Percentiles rank a stretch among this genome's conserved stretches.
Conservation (phyloP, 371 early-diverging fungal genomes). For the Entomophthora muscae region DNA sequence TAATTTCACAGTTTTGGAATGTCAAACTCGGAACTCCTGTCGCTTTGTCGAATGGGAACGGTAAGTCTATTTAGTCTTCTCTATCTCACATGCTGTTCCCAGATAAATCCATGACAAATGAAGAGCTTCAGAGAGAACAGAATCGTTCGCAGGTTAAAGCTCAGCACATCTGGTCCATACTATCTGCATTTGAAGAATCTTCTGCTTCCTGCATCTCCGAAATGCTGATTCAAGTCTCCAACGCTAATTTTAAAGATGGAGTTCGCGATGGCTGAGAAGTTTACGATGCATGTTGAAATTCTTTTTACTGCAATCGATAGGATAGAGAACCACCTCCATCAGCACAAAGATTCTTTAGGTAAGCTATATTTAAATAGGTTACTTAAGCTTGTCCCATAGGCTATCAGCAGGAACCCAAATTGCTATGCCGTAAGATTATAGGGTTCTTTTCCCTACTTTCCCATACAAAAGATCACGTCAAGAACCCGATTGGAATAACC, state of each 20-base stretch:
- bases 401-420: conserved; percentile 70
- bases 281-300: conserved; percentile 84
- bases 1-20: conserved; percentile 49
- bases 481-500: conserved; percentile 50
- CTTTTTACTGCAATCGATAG: conserved; percentile 80
- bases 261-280: conserved; percentile 74
- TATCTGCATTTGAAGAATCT: conserved; percentile 91
- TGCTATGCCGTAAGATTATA: conserved; percentile 78
- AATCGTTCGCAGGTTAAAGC: conserved; percentile 66
- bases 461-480: conserved; percentile 48
- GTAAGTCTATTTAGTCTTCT: neutral
- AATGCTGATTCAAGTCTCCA: conserved; percentile 84
- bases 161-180: conserved; percentile 75
- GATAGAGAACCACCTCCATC: conserved; percentile 40
- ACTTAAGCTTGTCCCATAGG: conserved; percentile 15
- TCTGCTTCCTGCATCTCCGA: conserved; percentile 93
- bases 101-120: conserved; percentile 17
- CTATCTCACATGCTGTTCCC: neutral
- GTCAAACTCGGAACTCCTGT: conserved; percentile 30
- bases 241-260: conserved; percentile 62
- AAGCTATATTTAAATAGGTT: no score
- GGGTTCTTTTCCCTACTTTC: conserved; percentile 81
- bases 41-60: conserved; percentile 5
- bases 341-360: conserved; percentile 11
- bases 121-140: conserved; percentile 32